Evolutionary conservation across 306 rosid genomes (phyloP).

Genomic region (Cucumis cinereus): DNA sequence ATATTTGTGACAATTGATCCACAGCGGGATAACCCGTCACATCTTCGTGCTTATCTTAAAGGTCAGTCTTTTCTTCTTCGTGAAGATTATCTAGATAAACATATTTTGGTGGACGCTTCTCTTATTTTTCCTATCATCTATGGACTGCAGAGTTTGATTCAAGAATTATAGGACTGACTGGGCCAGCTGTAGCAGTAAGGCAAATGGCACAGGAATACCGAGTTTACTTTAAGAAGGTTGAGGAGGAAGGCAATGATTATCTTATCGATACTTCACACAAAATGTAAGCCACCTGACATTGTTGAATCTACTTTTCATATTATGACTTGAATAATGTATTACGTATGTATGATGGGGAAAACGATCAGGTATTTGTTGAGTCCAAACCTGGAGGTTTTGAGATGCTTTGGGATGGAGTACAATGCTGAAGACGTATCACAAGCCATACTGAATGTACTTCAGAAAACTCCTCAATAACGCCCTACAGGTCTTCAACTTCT

Average conservation of each 20-base stretch:
- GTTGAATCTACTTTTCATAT: not conserved
- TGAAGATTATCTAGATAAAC: not conserved
- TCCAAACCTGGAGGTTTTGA: conserved; percentile 72
- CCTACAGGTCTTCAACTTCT: not conserved
- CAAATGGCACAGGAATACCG: conserved; percentile 91
- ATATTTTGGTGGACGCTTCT: not conserved
- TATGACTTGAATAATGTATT: not conserved
- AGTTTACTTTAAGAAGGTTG: conserved; percentile 58
- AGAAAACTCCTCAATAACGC: conserved; percentile 7
- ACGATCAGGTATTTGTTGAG: conserved; percentile 69
- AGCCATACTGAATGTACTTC: conserved; percentile 43
- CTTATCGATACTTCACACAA: conserved; percentile 79
- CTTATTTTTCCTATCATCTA: conserved; percentile 1
- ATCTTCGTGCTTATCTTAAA: conserved; percentile 65
- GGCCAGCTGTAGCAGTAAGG: conserved; percentile 61
- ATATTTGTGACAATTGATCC: conserved; percentile 90
- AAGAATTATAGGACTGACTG: conserved; percentile 67
- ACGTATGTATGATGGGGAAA: not conserved
- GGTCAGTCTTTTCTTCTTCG: conserved; percentile 34
- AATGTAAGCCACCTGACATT: conserved; percentile 38
- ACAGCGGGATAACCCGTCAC: conserved; percentile 73
- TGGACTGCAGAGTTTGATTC: conserved; percentile 60
- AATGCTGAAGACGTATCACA: conserved; percentile 53
- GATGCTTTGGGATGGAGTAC: conserved; percentile 80
- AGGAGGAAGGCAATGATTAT: conserved; percentile 82